Evolutionary conservation across 2,329 filamentous ascomycete species (phyloP), one percentile per base, ranked within the genome.

Genomic region (Colletotrichum graminicola): DNA sequence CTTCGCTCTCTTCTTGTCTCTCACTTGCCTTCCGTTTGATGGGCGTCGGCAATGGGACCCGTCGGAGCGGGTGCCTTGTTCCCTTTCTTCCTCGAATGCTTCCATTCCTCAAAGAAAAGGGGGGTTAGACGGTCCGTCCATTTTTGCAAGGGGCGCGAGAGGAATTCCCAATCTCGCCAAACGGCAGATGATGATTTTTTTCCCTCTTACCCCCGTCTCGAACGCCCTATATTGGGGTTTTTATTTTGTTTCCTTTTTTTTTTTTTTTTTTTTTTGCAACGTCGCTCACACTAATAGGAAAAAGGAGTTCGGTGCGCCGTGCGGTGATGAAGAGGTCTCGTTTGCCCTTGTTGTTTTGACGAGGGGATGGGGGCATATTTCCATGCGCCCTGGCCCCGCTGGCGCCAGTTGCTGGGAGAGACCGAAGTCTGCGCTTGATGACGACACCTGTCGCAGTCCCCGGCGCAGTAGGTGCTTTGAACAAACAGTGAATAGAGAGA

Each of bases 91-190:
- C 29, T 52, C 49, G 29, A 32, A 32, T 52, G 26, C 26, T 52
- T 32, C 49, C 26, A 29, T 55, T 16, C 32, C 32, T 21, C 29
- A 36, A 34, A 36, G 5, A 36, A n/a, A 23, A 12, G 32, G 32
- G 32, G 47, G 23, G 1, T 6, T n/a, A 21, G 10, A 36, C 5
- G 26, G 55, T 23, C 32, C 23, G 10, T 57, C n/a, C n/a, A 16
- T 56, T 3, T 16, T 5, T 23, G 11, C 12, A 16, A 43, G 23
- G 55, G 36, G 23, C 11, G 36, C 1, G 7, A 29, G 45, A 61
- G 59, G 59, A 61, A 61, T 55, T 39, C 21, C 29, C 59, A 61
- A 61, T 61, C 18, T 61, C 59, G 59, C 59, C 43, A 47, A 60
- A 36, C 12, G 12, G 12, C 43, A 61, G 59, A 49, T 16, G n/a